Conservation (phyloP, 2,329 filamentous ascomycete species). For the Colletotrichum australisinense region DNA sequence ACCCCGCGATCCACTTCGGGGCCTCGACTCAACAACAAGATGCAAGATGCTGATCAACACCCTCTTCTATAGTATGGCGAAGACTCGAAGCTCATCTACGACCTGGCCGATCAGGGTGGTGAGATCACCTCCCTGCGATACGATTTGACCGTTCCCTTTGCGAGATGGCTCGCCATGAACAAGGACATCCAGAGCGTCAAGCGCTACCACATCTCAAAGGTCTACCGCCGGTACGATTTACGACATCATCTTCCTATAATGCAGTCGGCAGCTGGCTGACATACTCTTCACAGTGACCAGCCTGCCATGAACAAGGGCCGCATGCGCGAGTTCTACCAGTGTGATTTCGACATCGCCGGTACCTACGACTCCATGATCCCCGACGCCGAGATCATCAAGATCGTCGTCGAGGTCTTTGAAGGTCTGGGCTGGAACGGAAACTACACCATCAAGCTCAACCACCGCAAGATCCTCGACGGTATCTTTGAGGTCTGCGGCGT, state of each 20-base stretch:
- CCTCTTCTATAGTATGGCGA: constrained; percentile 64
- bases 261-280: constrained; percentile 44
- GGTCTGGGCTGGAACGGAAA: constrained; percentile 78
- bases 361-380: constrained; percentile 90
- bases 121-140: constrained; percentile 83
- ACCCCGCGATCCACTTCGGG: constrained; percentile 28
- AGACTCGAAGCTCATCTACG: constrained; percentile 77
- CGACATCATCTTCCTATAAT: neutral
- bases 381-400: constrained; percentile 88
- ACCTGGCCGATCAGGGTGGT: constrained; percentile 84
- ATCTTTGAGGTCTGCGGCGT: constrained; percentile 94
- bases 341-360: constrained; percentile 95
- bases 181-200: constrained; percentile 85
- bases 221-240: constrained; percentile 56
- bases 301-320: constrained; percentile 90
- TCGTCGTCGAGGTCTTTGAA: constrained; percentile 88
- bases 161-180: constrained; percentile 94
- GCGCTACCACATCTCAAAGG: constrained; percentile 95
- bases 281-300: constrained; percentile 65
- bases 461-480: constrained; percentile 93
- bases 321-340: constrained; percentile 97
- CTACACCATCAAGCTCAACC: constrained; percentile 93
- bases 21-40: neutral
- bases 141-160: constrained; percentile 90
- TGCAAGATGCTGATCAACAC: constrained; percentile 1